Conservation (phyloP, 306 rosid species). For the Cucurbita argyrosperma region DNA sequence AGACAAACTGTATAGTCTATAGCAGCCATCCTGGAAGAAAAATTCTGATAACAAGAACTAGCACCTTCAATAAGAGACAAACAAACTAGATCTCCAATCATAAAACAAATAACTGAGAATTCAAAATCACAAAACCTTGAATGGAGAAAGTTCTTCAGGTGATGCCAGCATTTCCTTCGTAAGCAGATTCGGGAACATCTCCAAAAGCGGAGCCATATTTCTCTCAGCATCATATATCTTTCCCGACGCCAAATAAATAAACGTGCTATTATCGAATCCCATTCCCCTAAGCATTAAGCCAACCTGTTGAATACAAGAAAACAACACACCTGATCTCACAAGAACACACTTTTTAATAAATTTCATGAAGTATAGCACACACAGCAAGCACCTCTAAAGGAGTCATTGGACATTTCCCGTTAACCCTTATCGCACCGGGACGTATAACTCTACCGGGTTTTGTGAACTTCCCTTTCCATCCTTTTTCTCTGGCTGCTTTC, state of each 20-base stretch:
- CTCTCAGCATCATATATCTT: conserved; percentile 66
- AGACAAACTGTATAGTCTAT: conserved; percentile 96
- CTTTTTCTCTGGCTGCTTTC: conserved; percentile 93
- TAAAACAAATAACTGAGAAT: not conserved
- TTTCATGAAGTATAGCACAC: not conserved
- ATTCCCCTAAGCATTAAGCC: conserved; percentile 96
- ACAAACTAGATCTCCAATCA: not conserved
- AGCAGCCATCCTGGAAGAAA: conserved; percentile 99
- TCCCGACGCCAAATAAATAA: conserved; percentile 87
- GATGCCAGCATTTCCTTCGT: conserved; percentile 79
- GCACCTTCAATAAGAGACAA: conserved; percentile 19
- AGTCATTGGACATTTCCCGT: conserved; percentile 97
- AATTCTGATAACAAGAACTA: conserved; percentile 45
- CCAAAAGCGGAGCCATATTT: conserved; percentile 69
- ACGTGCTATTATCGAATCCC: conserved; percentile 79
- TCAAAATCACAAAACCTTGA: conserved; percentile 24
- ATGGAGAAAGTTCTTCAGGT: conserved; percentile 68
- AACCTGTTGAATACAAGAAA: conserved; percentile 39
- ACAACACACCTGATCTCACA: not conserved
- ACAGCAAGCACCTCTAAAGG: conserved; percentile 62
- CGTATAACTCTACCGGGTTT: conserved; percentile 91
- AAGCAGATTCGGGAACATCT: conserved; percentile 88
- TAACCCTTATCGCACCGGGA: conserved; percentile 90
- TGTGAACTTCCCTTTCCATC: conserved; percentile 95
- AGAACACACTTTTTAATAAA: not conserved